Percentiles rank a stretch among this genome's conserved stretches.
phyloP scores from a whole-genome alignment of 805 yeast species.

The Candida xiaguanensis region DNA sequence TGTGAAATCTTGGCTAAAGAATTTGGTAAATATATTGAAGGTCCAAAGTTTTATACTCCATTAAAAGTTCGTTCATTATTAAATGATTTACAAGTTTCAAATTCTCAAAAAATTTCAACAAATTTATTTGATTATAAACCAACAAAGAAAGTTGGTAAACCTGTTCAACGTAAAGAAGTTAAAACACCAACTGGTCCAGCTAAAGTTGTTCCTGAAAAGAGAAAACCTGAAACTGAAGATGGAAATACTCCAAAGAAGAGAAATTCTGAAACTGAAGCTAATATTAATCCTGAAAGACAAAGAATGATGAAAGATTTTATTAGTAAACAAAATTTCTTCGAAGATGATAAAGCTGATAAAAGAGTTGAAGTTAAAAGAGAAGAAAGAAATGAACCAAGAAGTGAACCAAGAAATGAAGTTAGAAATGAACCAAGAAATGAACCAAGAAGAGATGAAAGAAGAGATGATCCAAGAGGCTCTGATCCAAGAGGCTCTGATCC shows the following conservation, averaged over 20 bases:
- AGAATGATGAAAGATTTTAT: not conserved
- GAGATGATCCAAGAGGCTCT: not conserved
- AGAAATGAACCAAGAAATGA: not conserved
- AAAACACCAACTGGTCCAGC: not conserved
- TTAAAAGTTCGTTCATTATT: not conserved
- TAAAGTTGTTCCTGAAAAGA: too few relatives aligned
- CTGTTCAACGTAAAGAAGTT: not conserved
- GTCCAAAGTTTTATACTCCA: not conserved
- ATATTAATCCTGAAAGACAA: conserved; percentile 1
- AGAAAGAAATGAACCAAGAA: not conserved
- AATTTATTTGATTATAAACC: not conserved
- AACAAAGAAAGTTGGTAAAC: not conserved
- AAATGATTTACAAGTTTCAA: not conserved
- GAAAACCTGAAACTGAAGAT: not conserved
- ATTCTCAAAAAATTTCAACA: not conserved
- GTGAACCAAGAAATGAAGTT: not conserved
- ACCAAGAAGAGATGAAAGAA: not conserved
- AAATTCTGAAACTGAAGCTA: not conserved
- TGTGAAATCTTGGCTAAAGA: conserved; percentile 6
- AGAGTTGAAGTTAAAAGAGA: not conserved
- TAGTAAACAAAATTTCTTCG: not conserved
- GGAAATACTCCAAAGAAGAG: not conserved
- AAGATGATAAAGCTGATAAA: not conserved
- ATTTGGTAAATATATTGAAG: conserved; percentile 1
- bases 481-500: not conserved